Evolutionary conservation across 306 rosid species (phyloP), one percentile per base, ranked within the genome.

Genomic region (Ammopiptanthus mongolicus): DNA sequence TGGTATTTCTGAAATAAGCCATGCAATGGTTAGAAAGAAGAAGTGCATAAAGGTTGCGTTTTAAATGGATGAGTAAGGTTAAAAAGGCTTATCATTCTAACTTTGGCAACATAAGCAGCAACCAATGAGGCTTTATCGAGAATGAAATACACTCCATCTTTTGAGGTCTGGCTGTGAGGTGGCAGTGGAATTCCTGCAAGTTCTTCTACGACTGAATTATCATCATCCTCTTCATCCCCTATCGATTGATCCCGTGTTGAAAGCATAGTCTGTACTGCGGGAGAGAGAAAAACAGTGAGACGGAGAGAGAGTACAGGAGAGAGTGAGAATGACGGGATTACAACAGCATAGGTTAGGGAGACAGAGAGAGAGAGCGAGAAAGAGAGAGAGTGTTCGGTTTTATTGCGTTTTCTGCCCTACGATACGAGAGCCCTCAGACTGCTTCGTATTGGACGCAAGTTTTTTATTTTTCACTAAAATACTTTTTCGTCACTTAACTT

Each of bases 21-120:
- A 33, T 33, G 13, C 5, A 33, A 61, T 33, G 14, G 37, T 33
- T 57, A 57, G 37, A 57, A 12, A 25, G 18, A 2, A 25, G 28
- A 25, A 25, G 3, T 25, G 3, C 28, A 25, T 25, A 25, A 25
- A 25, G 28, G 28, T 25, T 25, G 28, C 1, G n/a, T n/a, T 25
- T 25, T 25, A 25, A 25, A 25, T 25, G 28, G 28, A 25, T 25
- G 28, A 25, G 3, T 25, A 1, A 25, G 28, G 1, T 25, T 25
- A 25, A 25, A 25, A 25, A 1, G 3, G 3, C 28, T 0, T 25
- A 25, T 25, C 28, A 25, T 25, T 25, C 28, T 25, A 63, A 31
- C 67, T 41, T 66, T 76, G 15, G 74, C 80, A 65, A 76, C 74
- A 42, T 76, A 55, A 39, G 80, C 80, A 25, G 47, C 22, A 42